phyloP scores from a whole-genome alignment of 352 stramenopile species.

The Phytophthora crassamura region DNA sequence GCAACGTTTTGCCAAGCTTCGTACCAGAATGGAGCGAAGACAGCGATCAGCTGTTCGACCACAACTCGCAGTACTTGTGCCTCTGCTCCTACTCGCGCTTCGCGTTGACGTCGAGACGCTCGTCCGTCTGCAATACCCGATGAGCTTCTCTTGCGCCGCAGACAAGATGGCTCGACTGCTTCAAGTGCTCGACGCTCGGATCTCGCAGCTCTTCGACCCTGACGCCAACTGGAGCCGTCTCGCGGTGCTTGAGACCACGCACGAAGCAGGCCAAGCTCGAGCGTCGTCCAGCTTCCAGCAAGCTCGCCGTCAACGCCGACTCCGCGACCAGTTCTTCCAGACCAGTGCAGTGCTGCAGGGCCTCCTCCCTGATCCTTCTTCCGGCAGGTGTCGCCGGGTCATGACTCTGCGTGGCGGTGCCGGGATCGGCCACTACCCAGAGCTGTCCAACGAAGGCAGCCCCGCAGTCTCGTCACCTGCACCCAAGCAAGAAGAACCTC shows the following conservation, averaged over 20 bases:
- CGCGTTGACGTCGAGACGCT: conserved; percentile 69
- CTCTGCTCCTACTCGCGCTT: conserved; percentile 63
- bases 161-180: conserved; percentile 56
- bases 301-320: conserved; percentile 43
- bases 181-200: conserved; percentile 42
- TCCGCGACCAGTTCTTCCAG: conserved; percentile 71
- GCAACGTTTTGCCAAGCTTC: conserved; percentile 42
- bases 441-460: conserved; percentile 6
- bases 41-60: conserved; percentile 10
- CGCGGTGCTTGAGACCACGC: conserved; percentile 65
- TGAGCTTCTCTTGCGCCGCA: conserved; percentile 50
- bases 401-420: conserved; percentile 58
- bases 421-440: conserved; percentile 52
- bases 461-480: not conserved
- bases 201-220: conserved; percentile 62
- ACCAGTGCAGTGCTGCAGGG: conserved; percentile 64
- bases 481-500: conserved; percentile 1
- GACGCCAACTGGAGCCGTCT: conserved; percentile 64
- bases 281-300: conserved; percentile 50
- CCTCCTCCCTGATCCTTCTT: conserved; percentile 56
- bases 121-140: conserved; percentile 66
- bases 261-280: conserved; percentile 53
- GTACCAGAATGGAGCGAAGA: conserved; percentile 27
- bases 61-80: conserved; percentile 45
- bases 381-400: conserved; percentile 62